phyloP scores from a whole-genome alignment of 148 eudicot species.

The Arctostaphylos glauca region DNA sequence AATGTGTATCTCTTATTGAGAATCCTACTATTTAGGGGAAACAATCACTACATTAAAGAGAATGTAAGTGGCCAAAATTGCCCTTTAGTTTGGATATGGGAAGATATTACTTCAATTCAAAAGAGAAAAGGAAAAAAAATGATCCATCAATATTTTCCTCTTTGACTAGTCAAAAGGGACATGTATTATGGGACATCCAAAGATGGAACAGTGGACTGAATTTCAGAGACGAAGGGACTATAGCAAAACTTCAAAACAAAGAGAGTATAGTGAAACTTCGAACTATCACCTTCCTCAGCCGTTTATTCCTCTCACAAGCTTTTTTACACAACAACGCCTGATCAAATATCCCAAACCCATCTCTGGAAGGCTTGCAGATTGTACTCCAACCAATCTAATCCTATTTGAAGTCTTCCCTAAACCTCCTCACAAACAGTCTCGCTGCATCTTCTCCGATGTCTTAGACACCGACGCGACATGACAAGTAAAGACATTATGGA shows the following conservation, averaged over 20 bases:
- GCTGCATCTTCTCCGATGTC: not conserved
- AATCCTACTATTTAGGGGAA: not conserved
- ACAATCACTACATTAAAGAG: not conserved
- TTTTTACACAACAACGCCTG: not conserved
- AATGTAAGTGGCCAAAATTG: not conserved
- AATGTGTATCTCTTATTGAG: not conserved
- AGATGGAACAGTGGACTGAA: not conserved
- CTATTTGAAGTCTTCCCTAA: not conserved
- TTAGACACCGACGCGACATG: not conserved
- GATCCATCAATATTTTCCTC: not conserved
- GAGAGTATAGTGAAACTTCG: not conserved
- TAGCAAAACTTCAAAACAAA: not conserved
- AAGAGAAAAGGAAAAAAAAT: not conserved
- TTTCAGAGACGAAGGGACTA: not conserved
- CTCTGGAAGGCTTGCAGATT: not conserved
- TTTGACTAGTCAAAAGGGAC: not conserved
- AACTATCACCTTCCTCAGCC: not conserved
- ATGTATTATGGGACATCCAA: not conserved
- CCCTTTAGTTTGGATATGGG: not conserved
- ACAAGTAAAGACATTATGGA: not conserved
- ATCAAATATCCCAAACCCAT: not conserved
- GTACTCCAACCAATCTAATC: not conserved
- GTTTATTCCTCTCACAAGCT: not conserved
- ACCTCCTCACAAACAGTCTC: not conserved
- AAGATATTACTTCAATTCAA: not conserved